phyloP scores from a whole-genome alignment of 768 basidiomycete genomes.

The Boletus edulis region DNA sequence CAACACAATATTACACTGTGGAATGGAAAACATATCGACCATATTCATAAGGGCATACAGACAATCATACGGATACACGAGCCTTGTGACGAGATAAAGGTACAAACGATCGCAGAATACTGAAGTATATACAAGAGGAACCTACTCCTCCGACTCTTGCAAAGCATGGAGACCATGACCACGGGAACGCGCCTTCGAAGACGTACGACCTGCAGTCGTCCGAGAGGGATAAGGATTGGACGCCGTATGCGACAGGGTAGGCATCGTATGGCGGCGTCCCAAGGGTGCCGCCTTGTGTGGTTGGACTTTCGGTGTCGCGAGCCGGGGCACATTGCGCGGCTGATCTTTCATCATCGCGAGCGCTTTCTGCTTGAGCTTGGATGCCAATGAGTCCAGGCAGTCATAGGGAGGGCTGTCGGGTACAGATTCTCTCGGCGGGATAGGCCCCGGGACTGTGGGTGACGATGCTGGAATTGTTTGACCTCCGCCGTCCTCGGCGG shows the following conservation, averaged over 20 bases:
- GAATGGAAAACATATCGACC: not conserved
- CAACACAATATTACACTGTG: too few relatives aligned
- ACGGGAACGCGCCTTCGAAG: not conserved
- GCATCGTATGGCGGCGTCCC: conserved; percentile 19
- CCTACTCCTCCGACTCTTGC: conserved; percentile 4
- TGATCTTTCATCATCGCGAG: not conserved
- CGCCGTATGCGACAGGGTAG: not conserved
- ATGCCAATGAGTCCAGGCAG: not conserved
- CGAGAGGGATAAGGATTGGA: not conserved
- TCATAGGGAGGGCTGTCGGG: not conserved
- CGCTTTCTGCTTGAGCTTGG: conserved; percentile 1
- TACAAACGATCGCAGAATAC: not conserved
- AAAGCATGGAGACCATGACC: conserved; percentile 2
- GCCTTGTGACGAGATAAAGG: too few relatives aligned
- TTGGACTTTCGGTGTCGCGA: too few relatives aligned
- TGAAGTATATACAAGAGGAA: not conserved
- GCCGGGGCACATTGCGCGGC: not conserved
- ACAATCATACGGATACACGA: not conserved
- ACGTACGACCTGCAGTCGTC: not conserved
- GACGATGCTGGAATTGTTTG: not conserved
- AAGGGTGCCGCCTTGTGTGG: not conserved
- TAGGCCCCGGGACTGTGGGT: not conserved
- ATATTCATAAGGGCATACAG: not conserved
- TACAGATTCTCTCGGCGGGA: not conserved
- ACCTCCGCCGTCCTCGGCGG: not conserved